Base-by-base conservation (phyloP, 345 rosid species). In the Camelina neglecta region DNA sequence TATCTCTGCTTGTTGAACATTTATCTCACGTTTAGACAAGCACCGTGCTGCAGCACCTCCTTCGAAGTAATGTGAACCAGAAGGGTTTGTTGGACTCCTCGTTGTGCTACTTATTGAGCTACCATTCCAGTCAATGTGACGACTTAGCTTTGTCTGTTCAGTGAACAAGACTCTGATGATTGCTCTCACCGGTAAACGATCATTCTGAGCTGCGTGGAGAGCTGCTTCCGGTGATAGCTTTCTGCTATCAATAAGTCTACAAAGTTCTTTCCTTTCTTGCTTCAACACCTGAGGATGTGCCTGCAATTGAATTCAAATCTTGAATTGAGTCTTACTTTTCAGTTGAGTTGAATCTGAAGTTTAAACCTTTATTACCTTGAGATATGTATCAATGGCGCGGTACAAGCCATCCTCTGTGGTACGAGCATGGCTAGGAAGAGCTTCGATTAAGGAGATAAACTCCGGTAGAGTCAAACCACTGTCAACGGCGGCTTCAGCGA, bases 361-460 rank as follows among this genome's bases (percentile, higher is more conserved):
- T 3, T 2, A 20, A 21, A 36, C 0, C 16, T 56, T 75, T 36
- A 18, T 44, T 77, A 87, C 96, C 79, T 94, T 94, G 57, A 94
- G 96, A 75, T 90, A 92, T 54, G 96, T 89, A 68, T 94, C 97
- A 62, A 94, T 82, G 84, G 98, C 93, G 2, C 97, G 84, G 79
- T 94, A 94, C 26, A 94, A 49, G 26, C 93, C 93, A 26, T 94
- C 96, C 60, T 94, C 93, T 6, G 78, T 72, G 26, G 87, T 83
- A 24, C 97, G 95, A 16, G 95, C 87, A 62, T 88, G 86, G 64
- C 78, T 18, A 35, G 98, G 98, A 6, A 94, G 80, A 80, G 88
- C 89, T 15, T 75, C 78, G 48, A 84, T 88, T 16, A 94, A 86
- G 2, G 85, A 80, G 44, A 84, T 59, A 45, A 94, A 89, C 75